Conservation (phyloP, 345 rosid species). For the Salix arbutifolia region DNA sequence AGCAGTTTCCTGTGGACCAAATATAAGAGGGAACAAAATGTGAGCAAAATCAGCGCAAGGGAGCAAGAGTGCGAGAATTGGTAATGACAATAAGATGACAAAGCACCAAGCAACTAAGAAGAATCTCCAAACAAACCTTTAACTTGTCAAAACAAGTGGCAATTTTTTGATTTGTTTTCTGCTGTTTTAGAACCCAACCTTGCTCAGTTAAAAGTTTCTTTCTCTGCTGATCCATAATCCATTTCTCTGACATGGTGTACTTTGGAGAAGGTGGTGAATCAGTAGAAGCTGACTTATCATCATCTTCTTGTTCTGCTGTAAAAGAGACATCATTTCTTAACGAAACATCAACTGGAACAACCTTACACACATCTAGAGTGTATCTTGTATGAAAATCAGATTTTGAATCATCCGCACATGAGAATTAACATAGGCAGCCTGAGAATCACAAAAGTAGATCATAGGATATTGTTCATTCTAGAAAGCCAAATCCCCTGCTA, state of each 20-base stretch:
- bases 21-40: conserved; percentile 1
- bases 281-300: conserved; percentile 39
- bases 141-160: conserved; percentile 51
- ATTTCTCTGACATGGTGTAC: conserved; percentile 77
- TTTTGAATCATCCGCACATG: conserved; percentile 14
- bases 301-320: conserved; percentile 50
- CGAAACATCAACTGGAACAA: conserved; percentile 15
- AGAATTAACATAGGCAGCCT: conserved; percentile 3
- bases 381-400: conserved; percentile 22
- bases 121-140: conserved; percentile 48
- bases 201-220: conserved; percentile 50
- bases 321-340: conserved; percentile 25
- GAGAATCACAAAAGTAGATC: conserved; percentile 3
- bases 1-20: conserved; percentile 54
- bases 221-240: conserved; percentile 68
- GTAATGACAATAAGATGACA: not conserved
- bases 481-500: conserved; percentile 17
- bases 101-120: not conserved
- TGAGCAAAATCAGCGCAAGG: not conserved
- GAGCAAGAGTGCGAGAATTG: not conserved
- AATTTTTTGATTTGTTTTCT: conserved; percentile 59
- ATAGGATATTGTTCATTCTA: not conserved
- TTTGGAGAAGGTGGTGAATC: conserved; percentile 49
- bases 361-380: conserved; percentile 11
- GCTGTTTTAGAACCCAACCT: conserved; percentile 60